These are phyloP conservation scores for Pisolithus marmoratus DNA, from an alignment of 768 basidiomycete species.

Conservation along the genomic window DNA sequence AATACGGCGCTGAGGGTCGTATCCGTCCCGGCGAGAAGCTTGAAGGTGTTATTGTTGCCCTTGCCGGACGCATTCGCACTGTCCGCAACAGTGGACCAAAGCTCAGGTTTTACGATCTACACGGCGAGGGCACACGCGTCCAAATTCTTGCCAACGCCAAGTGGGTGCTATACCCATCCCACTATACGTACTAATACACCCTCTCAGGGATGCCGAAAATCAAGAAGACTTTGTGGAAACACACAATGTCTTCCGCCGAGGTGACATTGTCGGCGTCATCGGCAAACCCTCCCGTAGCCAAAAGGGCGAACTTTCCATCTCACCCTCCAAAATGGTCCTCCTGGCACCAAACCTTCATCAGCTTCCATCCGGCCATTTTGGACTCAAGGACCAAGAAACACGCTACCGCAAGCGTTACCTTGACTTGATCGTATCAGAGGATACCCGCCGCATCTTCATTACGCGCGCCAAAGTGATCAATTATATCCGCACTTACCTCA, in stretches of 20 bases:
- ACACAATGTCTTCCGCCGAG: constrained; percentile 88
- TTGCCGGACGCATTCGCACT: constrained; percentile 91
- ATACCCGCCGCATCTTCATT: constrained; percentile 86
- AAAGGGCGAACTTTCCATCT: constrained; percentile 92
- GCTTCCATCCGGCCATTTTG: constrained; percentile 87
- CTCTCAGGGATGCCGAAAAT: constrained; percentile 54
- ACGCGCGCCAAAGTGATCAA: constrained; percentile 86
- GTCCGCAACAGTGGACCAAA: constrained; percentile 80
- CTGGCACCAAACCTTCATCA: constrained; percentile 96
- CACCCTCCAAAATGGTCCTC: constrained; percentile 73
- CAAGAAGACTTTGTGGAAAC: constrained; percentile 59
- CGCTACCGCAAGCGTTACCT: constrained; percentile 98
- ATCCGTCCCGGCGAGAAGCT: constrained; percentile 65
- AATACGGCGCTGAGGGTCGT: constrained; percentile 69
- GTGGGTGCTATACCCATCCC: constrained; percentile 31
- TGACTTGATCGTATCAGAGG: constrained; percentile 91
- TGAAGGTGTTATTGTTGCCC: constrained; percentile 47
- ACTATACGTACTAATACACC: neutral
- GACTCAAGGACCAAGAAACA: constrained; percentile 95
- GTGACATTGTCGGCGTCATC: constrained; percentile 92
- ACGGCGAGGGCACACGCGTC: constrained; percentile 86
- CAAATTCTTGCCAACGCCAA: constrained; percentile 94
- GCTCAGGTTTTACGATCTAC: constrained; percentile 91
- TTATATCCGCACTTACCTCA: constrained; percentile 88
- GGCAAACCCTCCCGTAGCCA: constrained; percentile 89